Evolutionary conservation across 1,284 basidiomycete genomes (phyloP).

Genomic region (Fomitiporia mediterranea): DNA sequence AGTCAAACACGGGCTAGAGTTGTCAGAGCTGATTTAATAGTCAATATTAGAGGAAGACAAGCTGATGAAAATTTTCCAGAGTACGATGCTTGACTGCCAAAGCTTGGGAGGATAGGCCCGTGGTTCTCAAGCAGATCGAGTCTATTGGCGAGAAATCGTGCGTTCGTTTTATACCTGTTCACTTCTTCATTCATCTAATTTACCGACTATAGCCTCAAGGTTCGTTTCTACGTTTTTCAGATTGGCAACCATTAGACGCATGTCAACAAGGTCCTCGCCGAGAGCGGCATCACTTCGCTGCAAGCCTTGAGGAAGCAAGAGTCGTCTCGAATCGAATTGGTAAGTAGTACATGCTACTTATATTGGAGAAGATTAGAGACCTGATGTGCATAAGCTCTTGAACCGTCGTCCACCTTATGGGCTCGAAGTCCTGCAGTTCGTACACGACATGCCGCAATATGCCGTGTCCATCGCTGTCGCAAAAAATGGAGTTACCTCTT

Average conservation of each 20-base stretch:
- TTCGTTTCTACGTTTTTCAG: constrained; percentile 21
- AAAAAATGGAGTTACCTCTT: constrained; percentile 38
- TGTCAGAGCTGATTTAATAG: too few species aligned
- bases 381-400: constrained; percentile 46
- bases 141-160: constrained; percentile 85
- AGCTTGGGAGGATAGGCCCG: constrained; percentile 80
- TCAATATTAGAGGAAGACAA: too few species aligned
- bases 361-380: constrained; percentile 2
- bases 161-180: constrained; percentile 28
- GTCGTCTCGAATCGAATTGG: constrained; percentile 58
- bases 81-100: constrained; percentile 69
- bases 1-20: constrained; percentile 64
- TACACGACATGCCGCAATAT: constrained; percentile 64
- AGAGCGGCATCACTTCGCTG: constrained; percentile 65
- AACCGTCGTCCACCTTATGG: constrained; percentile 74
- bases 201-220: constrained; percentile 46
- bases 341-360: constrained; percentile 30
- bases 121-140: constrained; percentile 74
- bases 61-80: constrained; percentile 37
- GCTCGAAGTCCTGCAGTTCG: constrained; percentile 53
- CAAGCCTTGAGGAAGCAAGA: constrained; percentile 49
- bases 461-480: constrained; percentile 37
- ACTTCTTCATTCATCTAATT: background rate
- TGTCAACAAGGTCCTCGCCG: constrained; percentile 60
- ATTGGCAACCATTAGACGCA: background rate